Base-by-base conservation (phyloP, 2,329 filamentous ascomycete genomes). In the Remersonia thermophila region DNA sequence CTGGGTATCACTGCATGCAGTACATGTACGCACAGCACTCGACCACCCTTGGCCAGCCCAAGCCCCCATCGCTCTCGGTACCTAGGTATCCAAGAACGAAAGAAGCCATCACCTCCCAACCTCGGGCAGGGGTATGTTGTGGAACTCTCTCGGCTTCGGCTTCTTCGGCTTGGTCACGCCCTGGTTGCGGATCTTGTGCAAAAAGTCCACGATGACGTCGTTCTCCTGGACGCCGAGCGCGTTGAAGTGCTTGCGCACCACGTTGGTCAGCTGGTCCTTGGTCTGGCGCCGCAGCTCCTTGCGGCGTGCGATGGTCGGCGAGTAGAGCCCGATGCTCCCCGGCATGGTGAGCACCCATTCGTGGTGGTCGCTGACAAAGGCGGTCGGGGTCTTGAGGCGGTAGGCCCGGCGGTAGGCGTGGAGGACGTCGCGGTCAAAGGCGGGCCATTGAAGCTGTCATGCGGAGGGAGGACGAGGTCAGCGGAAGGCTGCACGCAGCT, bases 221-320 rank as follows among this genome's bases (percentile, higher is more conserved):
- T 79, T 85, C 62, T 93, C 84, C 45, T 77, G 79, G 28, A 89
- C 73, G 12, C 80, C 80, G 46, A 83, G 67, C 25, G 74, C 76
- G 53, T 91, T 91, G 62, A 91, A 91, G 58, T 91, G 82, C 55
- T 85, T 87, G 45, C 83, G 69, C 33, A 87, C 80, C 2, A 73
- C 69, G 46, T 76, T 67, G 7, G 80, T 80, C 37, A 93, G 64
- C 46, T 82, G 71, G 27, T 84, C 77, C 53, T 82, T 82, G 50
- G 71, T 73, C 53, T 86, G 77, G 37, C 80, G 68, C 35, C 77
- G 64, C 50, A 76, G 67, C 32, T 74, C 65, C 46, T 72, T 74
- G 47, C 67, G 70, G 39, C 79, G 65, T 30, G 77, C 73, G 75
- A 86, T 85, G 16, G 81, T 86, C 5, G 83, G 82, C 12, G 80